Percentiles rank a stretch among this genome's conserved stretches.
These are phyloP conservation scores for Cutaneotrichosporon sp. DNA, from an alignment of 1,284 basidiomycete genomes.

Conservation along the genomic window DNA sequence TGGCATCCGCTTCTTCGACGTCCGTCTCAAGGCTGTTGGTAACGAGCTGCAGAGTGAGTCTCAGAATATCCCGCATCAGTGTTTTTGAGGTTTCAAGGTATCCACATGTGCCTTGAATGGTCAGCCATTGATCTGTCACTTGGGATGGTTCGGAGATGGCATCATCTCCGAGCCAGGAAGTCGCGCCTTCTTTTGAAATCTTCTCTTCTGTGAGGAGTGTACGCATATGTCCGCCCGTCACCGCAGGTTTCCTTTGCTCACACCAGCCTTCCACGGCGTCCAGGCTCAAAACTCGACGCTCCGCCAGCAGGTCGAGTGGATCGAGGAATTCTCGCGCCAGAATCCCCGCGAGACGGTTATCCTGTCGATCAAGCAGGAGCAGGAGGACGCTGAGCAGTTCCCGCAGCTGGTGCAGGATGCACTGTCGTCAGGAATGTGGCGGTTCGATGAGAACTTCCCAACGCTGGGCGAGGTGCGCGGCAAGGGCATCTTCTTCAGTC, in stretches of 20 bases:
- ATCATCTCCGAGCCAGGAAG: background rate
- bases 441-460: constrained; percentile 72
- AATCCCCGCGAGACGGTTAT: constrained; percentile 70
- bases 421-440: constrained; percentile 67
- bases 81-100: too few relatives aligned
- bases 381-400: constrained; percentile 56
- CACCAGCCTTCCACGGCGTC: constrained; percentile 68
- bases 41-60: constrained; percentile 52
- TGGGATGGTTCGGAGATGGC: too few relatives aligned
- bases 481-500: constrained; percentile 74
- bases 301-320: constrained; percentile 59
- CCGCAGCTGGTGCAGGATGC: constrained; percentile 68
- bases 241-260: background rate
- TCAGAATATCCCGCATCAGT: background rate
- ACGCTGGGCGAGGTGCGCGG: constrained; percentile 76
- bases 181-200: too few relatives aligned
- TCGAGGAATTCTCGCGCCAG: constrained; percentile 66
- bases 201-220: too few relatives aligned
- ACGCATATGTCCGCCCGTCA: too few relatives aligned
- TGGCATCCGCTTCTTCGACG: constrained; percentile 73
- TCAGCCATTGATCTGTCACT: too few relatives aligned
- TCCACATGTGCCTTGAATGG: background rate
- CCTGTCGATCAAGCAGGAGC: constrained; percentile 84
- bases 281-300: constrained; percentile 65
- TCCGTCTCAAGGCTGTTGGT: constrained; percentile 68